Base-by-base conservation (phyloP, 495 filamentous ascomycete genomes). In the Bombardia bombarda region DNA sequence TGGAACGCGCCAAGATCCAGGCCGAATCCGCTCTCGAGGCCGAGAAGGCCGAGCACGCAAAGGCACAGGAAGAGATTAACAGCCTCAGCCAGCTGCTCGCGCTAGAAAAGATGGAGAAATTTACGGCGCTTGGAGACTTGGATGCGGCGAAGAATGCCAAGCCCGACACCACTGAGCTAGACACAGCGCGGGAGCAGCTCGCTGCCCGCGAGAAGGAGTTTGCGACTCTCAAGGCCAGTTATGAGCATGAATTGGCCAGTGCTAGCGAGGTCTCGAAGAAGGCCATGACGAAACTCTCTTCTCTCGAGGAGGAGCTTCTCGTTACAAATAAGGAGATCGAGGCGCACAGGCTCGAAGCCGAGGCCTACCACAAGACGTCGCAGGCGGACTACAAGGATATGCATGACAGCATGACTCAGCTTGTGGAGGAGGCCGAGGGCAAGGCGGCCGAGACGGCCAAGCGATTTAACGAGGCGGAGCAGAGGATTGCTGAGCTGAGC, bases 321-420 rank as follows among this genome's bases (percentile, higher is more conserved):
- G 59, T 63, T 39, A 52, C 60, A 2, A 52, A 65, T 44, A 68
- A 72, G 47, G 68, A 72, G 26, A 55, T 72, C 1, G 66, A 72
- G 40, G 63, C 66, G n/a, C 55, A 61, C 45, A 58, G 58, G 60
- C 55, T 63, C 8, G 63, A 66, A 34, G 56, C 59, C 21, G 60
- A 66, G 16, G 61, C 62, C 9, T 68, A 63, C 47, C 44, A 59
- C 19, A 68, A 71, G 61, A 72, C 65, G 17, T 62, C 67, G 17
- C 58, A 68, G 55, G 62, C 69, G 19, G 74, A 78, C 50, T 77
- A 74, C 55, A 68, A 72, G 50, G 69, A 73, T 43, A 70, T 77
- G 69, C 71, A 78, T 43, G 70, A 75, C 18, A 74, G 67, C 42
- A 56, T 77, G 59, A 68, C 65, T 7, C 49, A 62, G 47, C 55